Evolutionary conservation across 2,329 filamentous ascomycete species (phyloP), one percentile per base, ranked within the genome.

Genomic region (Talaromyces marneffei): DNA sequence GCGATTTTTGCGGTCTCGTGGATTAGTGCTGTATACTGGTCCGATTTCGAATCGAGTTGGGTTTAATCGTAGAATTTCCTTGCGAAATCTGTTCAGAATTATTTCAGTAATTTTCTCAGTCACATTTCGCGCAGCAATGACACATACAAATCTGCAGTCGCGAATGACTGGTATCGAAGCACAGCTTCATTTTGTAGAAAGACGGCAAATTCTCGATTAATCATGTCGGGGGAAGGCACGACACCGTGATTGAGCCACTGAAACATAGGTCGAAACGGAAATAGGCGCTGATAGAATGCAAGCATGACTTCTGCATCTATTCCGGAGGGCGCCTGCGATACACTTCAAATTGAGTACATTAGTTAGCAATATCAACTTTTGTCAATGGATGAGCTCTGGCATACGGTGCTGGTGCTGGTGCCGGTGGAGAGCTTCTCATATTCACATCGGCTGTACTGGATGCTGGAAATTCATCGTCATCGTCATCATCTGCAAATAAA

Each of bases 31-130:
- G 78, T 99, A 99, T 54, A 97, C 89, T n/a, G 94, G 94, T 0
- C 94, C 94, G 69, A 99, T 97, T 80, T 99, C 94, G 79, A 99
- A 97, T 76, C 94, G 91, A 1, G 90, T 90, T 2, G 94, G 94
- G 70, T 95, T 91, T 67, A 93, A 85, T 48, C 87, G 86, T 4
- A 99, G 81, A 59, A 97, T 91, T 68, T 97, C 92, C 76, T 96
- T 97, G 37, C 92, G 91, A 44, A 99, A 85, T 1, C 88, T 91
- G 52, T n/a, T 3, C 18, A 31, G 12, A 8, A 25, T 1, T 2
- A 31, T 12, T 27, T 56, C 10, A 58, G 46, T 23, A 40, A 23
- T 39, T 46, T 3, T 10, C 16, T 35, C 3, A 2, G 8, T 12
- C 16, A 40, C 2, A 14, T 29, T 33, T 27, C 33, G 4, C 27